These are phyloP conservation scores for Cryptosporidium meleagridis DNA, from an alignment of 169 alveolate species.

Conservation along the genomic window DNA sequence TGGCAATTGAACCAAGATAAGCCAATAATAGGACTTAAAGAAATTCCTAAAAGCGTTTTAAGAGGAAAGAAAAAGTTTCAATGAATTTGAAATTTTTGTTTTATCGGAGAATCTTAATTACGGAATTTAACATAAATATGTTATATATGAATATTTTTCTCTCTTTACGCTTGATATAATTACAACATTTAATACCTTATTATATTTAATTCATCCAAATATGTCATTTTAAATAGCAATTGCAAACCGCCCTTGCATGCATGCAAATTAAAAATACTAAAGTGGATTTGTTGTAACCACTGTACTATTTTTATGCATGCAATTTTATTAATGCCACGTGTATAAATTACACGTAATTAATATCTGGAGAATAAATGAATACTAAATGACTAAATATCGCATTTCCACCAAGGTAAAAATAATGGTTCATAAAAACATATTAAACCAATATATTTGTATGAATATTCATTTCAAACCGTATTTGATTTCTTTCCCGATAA, in stretches of 20 bases:
- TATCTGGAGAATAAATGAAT: not conserved
- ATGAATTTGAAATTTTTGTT: not conserved
- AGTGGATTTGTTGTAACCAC: too few relatives aligned
- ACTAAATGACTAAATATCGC: conserved; percentile 24
- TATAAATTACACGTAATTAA: too few relatives aligned
- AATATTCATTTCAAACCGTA: not conserved
- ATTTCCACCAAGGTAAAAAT: not conserved
- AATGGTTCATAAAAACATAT: too few relatives aligned
- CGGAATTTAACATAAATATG: not conserved
- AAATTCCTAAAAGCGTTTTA: conserved; percentile 20
- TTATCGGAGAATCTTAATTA: not conserved
- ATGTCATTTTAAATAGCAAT: not conserved
- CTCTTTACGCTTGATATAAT: not conserved
- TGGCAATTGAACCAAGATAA: conserved; percentile 77
- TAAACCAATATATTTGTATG: too few relatives aligned
- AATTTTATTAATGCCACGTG: not conserved
- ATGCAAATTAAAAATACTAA: too few relatives aligned
- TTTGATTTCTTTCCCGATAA: conserved; percentile 30
- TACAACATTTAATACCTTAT: not conserved
- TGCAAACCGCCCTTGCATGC: not conserved
- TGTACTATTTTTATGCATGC: not conserved
- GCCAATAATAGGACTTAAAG: conserved; percentile 75
- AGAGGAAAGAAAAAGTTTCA: not conserved
- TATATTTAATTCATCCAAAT: not conserved
- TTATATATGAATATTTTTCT: too few relatives aligned